Base-by-base conservation (phyloP, 1,139 yeast genomes). In the Yamadazyma triangularis region DNA sequence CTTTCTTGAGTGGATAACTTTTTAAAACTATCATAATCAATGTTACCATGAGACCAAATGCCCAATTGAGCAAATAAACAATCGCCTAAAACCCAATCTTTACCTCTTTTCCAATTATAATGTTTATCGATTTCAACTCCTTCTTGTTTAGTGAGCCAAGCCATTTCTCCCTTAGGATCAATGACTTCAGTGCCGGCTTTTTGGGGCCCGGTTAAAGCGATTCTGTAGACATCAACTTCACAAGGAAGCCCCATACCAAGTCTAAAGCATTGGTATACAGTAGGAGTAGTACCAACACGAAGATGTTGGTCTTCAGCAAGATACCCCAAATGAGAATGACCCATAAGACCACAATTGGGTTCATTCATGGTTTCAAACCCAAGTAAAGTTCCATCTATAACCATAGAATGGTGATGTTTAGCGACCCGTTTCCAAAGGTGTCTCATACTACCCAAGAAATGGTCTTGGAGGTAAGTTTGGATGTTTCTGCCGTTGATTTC, bases 301-400 rank as follows among this genome's bases (percentile, higher is more conserved):
- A 82, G 58, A 34, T 77, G 77, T 42, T 80, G 81, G 12, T 56
- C 53, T 5, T 60, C 61, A 0, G 88, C 82, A 13, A 77, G 46
- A 2, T 45, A 40, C 3, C 57, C 60, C 29, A 82, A 51, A 47
- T 77, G 59, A 2, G 57, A 56, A 30, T 66, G 67, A 1, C 86
- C 87, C 29, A 77, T 63, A 33, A 74, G 64, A 0, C 93, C 91
- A 33, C 60, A 48, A 44, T 77, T 83, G 2, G 97, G 97, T 53
- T 89, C 98, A 52, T 89, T 89, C 64, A 89, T 56, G 30, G 86
- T 74, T 57, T 89, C 98, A 50, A 87, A 71, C 3, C 96, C 98
- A 11, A 88, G 47, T 4, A 84, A 56, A 4, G 69, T 56, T 2
- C 73, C 73, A 39, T 63, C 58, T 8, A 69, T 65, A 35, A 84